These are phyloP conservation scores for Avena sativa DNA, from an alignment of 176 grass and related monocot genomes.

Conservation along the genomic window DNA sequence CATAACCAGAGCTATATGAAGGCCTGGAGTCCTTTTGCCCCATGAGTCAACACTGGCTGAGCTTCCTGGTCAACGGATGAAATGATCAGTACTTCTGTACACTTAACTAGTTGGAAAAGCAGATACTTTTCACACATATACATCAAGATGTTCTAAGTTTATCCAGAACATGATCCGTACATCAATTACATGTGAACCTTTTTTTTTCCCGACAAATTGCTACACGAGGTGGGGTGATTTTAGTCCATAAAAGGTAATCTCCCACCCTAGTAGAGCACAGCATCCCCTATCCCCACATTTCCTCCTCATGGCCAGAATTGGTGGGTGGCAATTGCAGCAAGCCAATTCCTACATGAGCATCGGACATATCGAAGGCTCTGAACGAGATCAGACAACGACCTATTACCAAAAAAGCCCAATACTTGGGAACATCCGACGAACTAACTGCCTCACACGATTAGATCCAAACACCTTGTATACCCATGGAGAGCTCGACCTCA, in stretches of 20 bases:
- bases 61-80: slow-evolving; percentile 3
- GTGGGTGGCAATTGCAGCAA: not conserved
- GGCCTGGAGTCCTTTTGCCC: slow-evolving; percentile 61
- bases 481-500: not conserved
- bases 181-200: not conserved
- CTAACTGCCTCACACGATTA: not conserved
- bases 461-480: slow-evolving; percentile 23
- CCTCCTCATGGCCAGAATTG: not conserved
- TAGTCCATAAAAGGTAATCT: not conserved
- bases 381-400: slow-evolving; percentile 1
- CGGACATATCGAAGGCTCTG: not conserved
- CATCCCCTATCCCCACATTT: not conserved
- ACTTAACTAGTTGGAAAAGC: slow-evolving; percentile 8
- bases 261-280: not conserved
- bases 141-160: not conserved
- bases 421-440: not conserved
- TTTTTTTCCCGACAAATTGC: not conserved
- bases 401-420: not conserved
- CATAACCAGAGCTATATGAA: slow-evolving; percentile 36
- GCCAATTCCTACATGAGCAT: not conserved
- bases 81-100: not conserved
- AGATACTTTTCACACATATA: not conserved
- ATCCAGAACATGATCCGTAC: not conserved
- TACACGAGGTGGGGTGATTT: not conserved
- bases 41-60: slow-evolving; percentile 39